These are phyloP conservation scores for Alnus rubra DNA, from an alignment of 306 rosid species.

Conservation along the genomic window DNA sequence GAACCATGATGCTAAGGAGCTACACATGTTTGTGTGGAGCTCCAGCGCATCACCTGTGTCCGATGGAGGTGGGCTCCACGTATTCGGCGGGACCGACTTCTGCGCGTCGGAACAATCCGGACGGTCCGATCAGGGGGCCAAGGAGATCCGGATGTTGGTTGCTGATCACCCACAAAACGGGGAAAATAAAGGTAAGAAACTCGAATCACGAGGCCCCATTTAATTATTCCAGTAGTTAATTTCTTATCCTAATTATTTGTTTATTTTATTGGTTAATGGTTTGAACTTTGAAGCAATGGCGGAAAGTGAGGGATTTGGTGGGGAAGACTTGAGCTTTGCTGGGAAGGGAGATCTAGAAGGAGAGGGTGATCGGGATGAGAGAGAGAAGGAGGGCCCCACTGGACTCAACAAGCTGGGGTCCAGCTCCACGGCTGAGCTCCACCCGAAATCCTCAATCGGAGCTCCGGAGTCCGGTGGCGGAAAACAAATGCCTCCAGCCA, in stretches of 20 bases:
- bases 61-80: constrained; percentile 71
- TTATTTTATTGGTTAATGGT: not conserved
- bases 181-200: constrained; percentile 60
- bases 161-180: constrained; percentile 77
- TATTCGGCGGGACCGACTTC: constrained; percentile 63
- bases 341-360: constrained; percentile 51
- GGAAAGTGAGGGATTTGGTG: constrained; percentile 51
- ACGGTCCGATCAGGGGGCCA: constrained; percentile 87
- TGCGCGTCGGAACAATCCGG: constrained; percentile 77
- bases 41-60: constrained; percentile 63
- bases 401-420: constrained; percentile 72
- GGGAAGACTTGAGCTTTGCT: constrained; percentile 58
- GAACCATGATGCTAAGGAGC: constrained; percentile 58
- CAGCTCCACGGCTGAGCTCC: constrained; percentile 76
- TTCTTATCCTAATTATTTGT: not conserved
- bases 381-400: constrained; percentile 55
- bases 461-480: constrained; percentile 26
- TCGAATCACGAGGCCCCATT: no score
- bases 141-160: constrained; percentile 93
- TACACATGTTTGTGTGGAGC: constrained; percentile 74
- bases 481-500: constrained; percentile 97
- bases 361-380: constrained; percentile 42
- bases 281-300: constrained; percentile 38
- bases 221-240: not conserved
- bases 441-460: constrained; percentile 45